Evolutionary conservation across 2,329 filamentous ascomycete species (phyloP).

Genomic region (Aureobasidium musti): DNA sequence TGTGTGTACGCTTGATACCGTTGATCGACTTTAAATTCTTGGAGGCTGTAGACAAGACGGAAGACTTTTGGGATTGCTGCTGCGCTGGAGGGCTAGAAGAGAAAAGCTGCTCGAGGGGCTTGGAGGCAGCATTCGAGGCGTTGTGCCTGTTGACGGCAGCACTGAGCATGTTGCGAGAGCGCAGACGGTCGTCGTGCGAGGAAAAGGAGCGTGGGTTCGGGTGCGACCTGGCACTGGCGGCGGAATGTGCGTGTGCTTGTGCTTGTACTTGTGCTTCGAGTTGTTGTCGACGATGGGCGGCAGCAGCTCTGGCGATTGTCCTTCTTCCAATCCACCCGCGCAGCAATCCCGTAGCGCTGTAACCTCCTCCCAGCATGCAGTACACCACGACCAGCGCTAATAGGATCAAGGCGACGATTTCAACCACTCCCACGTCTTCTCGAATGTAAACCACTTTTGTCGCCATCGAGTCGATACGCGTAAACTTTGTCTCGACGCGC

Average conservation of each 20-base stretch:
- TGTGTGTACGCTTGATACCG: conserved; percentile 51
- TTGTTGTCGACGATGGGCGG: conserved; percentile 33
- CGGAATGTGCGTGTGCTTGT: conserved; percentile 30
- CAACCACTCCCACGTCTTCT: conserved; percentile 22
- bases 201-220: conserved; percentile 27
- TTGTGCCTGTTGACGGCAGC: conserved; percentile 46
- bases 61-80: conserved; percentile 44
- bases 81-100: conserved; percentile 58
- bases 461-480: background rate
- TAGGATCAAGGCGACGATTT: conserved; percentile 20
- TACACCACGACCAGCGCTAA: conserved; percentile 31
- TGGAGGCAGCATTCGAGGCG: conserved; percentile 38
- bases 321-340: conserved; percentile 31
- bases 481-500: conserved; percentile 16
- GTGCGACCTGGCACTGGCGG: conserved; percentile 21
- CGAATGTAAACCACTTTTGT: conserved; percentile 10
- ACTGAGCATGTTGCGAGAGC: conserved; percentile 44
- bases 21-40: conserved; percentile 34
- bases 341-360: conserved; percentile 35
- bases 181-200: conserved; percentile 29
- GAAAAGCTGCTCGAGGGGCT: conserved; percentile 53
- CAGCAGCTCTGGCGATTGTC: conserved; percentile 31
- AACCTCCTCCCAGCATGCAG: conserved; percentile 39
- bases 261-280: conserved; percentile 26
- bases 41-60: conserved; percentile 42